Base-by-base conservation (phyloP, 495 filamentous ascomycete genomes). In the Podospora appendiculata region DNA sequence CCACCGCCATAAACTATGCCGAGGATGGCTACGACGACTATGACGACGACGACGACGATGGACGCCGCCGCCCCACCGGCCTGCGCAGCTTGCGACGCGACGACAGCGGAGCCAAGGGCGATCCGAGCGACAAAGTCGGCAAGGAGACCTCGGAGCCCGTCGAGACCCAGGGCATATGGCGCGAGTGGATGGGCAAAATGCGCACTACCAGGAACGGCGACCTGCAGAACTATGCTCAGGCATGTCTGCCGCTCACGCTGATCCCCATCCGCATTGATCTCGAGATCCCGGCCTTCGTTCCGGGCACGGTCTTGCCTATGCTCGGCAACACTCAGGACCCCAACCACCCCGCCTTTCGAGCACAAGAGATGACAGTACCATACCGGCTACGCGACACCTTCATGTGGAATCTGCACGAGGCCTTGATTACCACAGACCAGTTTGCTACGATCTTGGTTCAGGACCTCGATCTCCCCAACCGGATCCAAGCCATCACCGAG, bases 221-320 rank as follows among this genome's bases (percentile, higher is more conserved):
- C 47, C 66, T 85, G 51, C 90, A 95, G 58, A 79, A 86, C 56
- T 84, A 88, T 56, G 85, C 88, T 12, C 93, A 96, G 69, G 83
- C 88, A 18, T 79, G 83, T 48, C 79, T 97, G 32, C 93, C 94
- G 19, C 77, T 94, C 19, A 93, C 89, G 4, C 78, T 96, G 19
- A 91, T 99, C 47, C 93, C 93, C 8, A 96, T 99, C 55, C 88
- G 94, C 44, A 91, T 99, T 60, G 93, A 98, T 61, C 76, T 98
- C 57, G 92, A 99, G 63, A 83, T 96, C 10, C 81, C 87, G 25
- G 72, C 88, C 35, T 91, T 87, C 73, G 77, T 82, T 36, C 88
- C 93, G 38, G 66, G 79, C 44, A 78, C 91, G 45, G 75, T 91
- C 3, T 76, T 95, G 54, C 83, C 87, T 18, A 57, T 83, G 46